Base-by-base conservation (phyloP, 1,284 basidiomycete genomes). In the Tilletia indica region DNA sequence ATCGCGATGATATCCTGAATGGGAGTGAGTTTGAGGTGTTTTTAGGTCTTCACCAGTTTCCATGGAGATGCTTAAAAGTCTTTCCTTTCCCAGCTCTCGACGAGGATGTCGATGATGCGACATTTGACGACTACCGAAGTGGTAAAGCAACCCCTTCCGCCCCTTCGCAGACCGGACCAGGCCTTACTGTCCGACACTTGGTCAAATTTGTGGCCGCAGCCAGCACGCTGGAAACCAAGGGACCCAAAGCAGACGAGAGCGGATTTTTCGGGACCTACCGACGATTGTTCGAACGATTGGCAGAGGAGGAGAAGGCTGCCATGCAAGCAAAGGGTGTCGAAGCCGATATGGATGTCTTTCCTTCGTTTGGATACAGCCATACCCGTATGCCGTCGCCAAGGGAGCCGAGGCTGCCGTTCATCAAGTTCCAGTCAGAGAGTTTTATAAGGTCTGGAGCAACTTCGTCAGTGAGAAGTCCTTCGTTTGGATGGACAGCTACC, bases 401-500 rank as follows among this genome's bases (percentile, higher is more conserved):
- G 76, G 70, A n/a, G 72, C 78, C 36, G 72, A 42, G 38, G 31
- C 70, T 36, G 71, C 70, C 2, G 70, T 76, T 2, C 73, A 79
- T 56, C 76, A 77, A 45, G 72, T 63, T 68, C 80, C 75, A 21
- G 77, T 83, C 9, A 82, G 80, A 39, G 71, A 78, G 63, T 99
- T 99, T 83, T 99, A 99, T 85, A 88, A 88, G 39, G 89, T 89
- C 12, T 99, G 94, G 93, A 86, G 88, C 25, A 93, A 93, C 80
- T 99, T 99, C 83, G 86, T 89, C 0, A 94, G 94, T 0, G 87
- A 89, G 68, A 99, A 99, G 84, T 91, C 92, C 70, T 99, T 99
- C 81, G 87, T 88, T 0, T 98, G 96, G 94, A 88, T 88, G 70
- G 93, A 95, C 74, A 88, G 90, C 78, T 97, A 93, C 90, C 91